These are phyloP conservation scores for Aethionema arabicum DNA, from an alignment of 345 rosid genomes.

Conservation along the genomic window DNA sequence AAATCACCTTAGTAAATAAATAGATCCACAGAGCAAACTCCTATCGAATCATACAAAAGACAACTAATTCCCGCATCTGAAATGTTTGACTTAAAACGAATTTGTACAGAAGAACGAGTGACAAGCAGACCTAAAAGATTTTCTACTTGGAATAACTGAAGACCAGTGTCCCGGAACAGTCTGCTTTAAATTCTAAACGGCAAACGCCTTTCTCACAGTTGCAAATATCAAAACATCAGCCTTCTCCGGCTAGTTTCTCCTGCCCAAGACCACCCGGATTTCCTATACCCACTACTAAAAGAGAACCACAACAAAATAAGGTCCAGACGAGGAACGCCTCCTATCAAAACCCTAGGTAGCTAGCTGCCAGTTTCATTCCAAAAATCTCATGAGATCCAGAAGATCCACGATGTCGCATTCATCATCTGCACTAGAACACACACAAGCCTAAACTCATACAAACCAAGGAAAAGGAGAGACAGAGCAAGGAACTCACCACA, in stretches of 20 bases:
- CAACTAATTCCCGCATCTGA: neutral
- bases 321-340: conserved; percentile 5
- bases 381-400: conserved; percentile 35
- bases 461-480: conserved; percentile 1
- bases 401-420: conserved; percentile 32
- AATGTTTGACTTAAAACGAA: neutral
- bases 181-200: neutral
- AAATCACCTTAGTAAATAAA: neutral
- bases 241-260: conserved; percentile 7
- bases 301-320: conserved; percentile 1
- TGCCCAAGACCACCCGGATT: neutral
- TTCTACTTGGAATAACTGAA: neutral
- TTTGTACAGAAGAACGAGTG: neutral
- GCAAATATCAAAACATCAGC: conserved; percentile 23
- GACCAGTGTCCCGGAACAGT: neutral
- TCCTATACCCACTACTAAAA: neutral
- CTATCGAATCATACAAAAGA: conserved; percentile 9
- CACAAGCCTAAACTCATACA: neutral
- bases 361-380: conserved; percentile 3
- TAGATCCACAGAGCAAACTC: neutral
- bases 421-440: conserved; percentile 24
- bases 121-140: neutral
- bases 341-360: conserved; percentile 4
- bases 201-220: neutral
- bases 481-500: conserved; percentile 60